A percentile compares a stretch with the other conserved stretches of the same genome.
These are phyloP conservation scores for Kurtzmaniella quercitrusa DNA, from an alignment of 1,139 yeast genomes.

Conservation along the genomic window DNA sequence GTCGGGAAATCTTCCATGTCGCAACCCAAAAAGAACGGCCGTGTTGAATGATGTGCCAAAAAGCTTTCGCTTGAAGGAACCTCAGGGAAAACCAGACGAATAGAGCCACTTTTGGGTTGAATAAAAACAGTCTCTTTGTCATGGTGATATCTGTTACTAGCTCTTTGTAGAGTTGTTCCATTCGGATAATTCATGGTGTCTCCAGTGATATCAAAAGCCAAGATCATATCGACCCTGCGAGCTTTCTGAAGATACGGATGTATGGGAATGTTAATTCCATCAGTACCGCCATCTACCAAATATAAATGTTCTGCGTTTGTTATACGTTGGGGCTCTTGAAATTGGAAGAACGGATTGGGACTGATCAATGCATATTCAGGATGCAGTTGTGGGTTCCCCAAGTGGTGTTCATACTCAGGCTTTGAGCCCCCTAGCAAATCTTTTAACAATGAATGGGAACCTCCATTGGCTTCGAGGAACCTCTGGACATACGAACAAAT, in stretches of 20 bases:
- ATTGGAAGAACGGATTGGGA: constrained; percentile 71
- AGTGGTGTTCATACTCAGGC: constrained; percentile 18
- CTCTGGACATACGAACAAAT: constrained; percentile 44
- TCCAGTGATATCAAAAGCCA: constrained; percentile 38
- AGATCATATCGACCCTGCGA: constrained; percentile 28
- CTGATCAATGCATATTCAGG: constrained; percentile 68
- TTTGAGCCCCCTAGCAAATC: constrained; percentile 48
- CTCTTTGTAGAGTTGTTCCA: constrained; percentile 24
- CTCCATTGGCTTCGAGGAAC: constrained; percentile 34
- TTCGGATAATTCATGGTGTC: constrained; percentile 37
- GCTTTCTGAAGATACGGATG: constrained; percentile 29
- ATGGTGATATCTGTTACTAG: constrained; percentile 19
- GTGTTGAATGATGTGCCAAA: constrained; percentile 20
- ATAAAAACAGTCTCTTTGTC: constrained; percentile 4
- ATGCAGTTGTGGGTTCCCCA: constrained; percentile 24
- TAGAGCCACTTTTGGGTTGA: neutral
- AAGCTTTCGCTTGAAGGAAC: constrained; percentile 34
- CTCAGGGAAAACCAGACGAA: constrained; percentile 27
- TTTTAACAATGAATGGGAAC: constrained; percentile 36
- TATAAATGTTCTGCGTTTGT: constrained; percentile 16
- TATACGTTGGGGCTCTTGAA: constrained; percentile 5
- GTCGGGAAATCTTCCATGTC: constrained; percentile 32
- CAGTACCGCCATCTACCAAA: constrained; percentile 43
- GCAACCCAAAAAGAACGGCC: constrained; percentile 58
- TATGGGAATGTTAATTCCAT: constrained; percentile 42